Conservation (phyloP, 2,329 filamentous ascomycete species). For the Claviceps sp. region DNA sequence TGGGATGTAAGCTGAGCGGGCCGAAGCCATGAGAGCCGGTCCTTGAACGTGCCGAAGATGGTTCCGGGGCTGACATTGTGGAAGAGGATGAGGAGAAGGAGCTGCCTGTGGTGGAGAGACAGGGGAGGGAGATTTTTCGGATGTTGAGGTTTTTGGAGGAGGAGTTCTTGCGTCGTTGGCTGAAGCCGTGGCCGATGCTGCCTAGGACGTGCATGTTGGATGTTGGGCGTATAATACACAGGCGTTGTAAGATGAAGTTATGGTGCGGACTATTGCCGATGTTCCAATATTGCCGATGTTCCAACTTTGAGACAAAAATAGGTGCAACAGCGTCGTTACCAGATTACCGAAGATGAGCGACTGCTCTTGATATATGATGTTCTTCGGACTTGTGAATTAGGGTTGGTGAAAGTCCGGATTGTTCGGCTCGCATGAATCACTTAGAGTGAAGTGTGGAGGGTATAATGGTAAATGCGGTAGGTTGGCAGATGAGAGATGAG, state of each 20-base stretch:
- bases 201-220: conserved; percentile 21
- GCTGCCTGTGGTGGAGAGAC: conserved; percentile 23
- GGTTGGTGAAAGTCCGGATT: not conserved
- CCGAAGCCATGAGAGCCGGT: conserved; percentile 17
- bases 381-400: not conserved
- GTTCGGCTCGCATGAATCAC: not conserved
- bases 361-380: not conserved
- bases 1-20: conserved; percentile 21
- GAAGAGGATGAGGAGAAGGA: conserved; percentile 18
- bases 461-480: too few species aligned
- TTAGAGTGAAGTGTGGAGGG: too few species aligned
- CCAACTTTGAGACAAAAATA: too few species aligned
- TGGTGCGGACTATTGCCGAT: too few species aligned
- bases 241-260: too few species aligned
- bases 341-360: too few species aligned
- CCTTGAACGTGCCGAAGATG: conserved; percentile 9
- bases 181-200: conserved; percentile 18
- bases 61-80: conserved; percentile 15
- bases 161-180: conserved; percentile 21
- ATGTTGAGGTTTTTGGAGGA: conserved; percentile 25
- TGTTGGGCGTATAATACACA: conserved; percentile 3
- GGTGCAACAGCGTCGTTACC: too few species aligned
- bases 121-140: conserved; percentile 28
- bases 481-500: not conserved
- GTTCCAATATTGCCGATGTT: too few species aligned